These are phyloP conservation scores for Leptographium lundbergii DNA, from an alignment of 2,329 filamentous ascomycete species.

Conservation along the genomic window DNA sequence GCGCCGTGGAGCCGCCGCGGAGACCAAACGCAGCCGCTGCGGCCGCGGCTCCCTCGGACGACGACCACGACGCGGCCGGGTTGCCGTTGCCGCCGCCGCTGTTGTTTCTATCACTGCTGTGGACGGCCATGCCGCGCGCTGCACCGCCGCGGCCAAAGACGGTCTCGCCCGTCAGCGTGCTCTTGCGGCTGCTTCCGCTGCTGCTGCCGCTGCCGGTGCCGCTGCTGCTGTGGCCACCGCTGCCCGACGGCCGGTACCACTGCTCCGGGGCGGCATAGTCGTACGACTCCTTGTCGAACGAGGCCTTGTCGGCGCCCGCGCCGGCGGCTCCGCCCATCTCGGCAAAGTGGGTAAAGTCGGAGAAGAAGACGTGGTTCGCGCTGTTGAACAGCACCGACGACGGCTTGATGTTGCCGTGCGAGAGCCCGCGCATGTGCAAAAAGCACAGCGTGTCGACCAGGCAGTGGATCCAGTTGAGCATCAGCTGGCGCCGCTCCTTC, in stretches of 20 bases:
- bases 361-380: conserved; percentile 53
- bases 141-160: not conserved
- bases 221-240: conserved; percentile 5
- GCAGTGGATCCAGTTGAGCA: conserved; percentile 67
- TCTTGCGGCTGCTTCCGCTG: conserved; percentile 16
- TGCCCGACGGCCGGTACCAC: conserved; percentile 29
- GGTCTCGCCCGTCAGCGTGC: not conserved
- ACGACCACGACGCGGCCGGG: conserved; percentile 4
- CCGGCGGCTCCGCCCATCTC: conserved; percentile 25
- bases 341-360: conserved; percentile 42
- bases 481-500: conserved; percentile 40
- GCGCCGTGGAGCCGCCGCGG: not conserved
- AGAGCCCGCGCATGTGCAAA: conserved; percentile 50
- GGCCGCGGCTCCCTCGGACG: not conserved
- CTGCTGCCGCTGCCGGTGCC: conserved; percentile 26
- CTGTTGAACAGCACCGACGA: conserved; percentile 56
- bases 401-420: conserved; percentile 58
- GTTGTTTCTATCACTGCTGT: not conserved
- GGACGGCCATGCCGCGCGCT: not conserved
- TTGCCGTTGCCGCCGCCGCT: conserved; percentile 8
- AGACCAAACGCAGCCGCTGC: not conserved
- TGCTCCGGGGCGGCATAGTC: conserved; percentile 63
- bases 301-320: conserved; percentile 24
- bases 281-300: conserved; percentile 56
- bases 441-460: conserved; percentile 55